phyloP scores from a whole-genome alignment of 2,329 filamentous ascomycete species.

The Aspergillus hiratsukae region DNA sequence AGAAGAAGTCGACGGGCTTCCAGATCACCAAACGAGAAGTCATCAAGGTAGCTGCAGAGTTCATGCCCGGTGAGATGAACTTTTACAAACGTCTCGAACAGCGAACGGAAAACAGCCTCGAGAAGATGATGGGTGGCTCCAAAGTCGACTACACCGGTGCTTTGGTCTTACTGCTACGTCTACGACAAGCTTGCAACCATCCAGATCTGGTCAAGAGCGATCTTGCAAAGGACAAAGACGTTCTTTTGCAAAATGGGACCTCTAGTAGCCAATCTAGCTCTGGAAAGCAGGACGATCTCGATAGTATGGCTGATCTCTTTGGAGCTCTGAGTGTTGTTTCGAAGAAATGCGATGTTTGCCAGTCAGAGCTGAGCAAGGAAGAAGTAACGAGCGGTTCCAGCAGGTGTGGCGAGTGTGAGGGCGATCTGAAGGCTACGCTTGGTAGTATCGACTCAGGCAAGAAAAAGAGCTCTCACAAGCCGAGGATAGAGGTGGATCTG shows the following conservation, averaged over 20 bases:
- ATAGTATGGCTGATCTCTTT: slow-evolving; percentile 80
- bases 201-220: slow-evolving; percentile 82
- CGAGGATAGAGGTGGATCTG: slow-evolving; percentile 30
- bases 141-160: slow-evolving; percentile 90
- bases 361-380: slow-evolving; percentile 58
- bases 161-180: slow-evolving; percentile 80
- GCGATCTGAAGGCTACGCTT: slow-evolving; percentile 63
- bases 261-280: slow-evolving; percentile 47
- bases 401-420: slow-evolving; percentile 69
- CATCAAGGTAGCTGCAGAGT: slow-evolving; percentile 70
- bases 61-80: slow-evolving; percentile 71
- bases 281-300: slow-evolving; percentile 61
- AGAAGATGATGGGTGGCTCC: slow-evolving; percentile 77
- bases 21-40: slow-evolving; percentile 90
- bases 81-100: slow-evolving; percentile 84
- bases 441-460: slow-evolving; percentile 32
- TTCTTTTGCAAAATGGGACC: slow-evolving; percentile 61
- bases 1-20: slow-evolving; percentile 60
- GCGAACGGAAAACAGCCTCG: slow-evolving; percentile 79
- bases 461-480: slow-evolving; percentile 42
- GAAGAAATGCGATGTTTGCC: slow-evolving; percentile 80
- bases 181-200: slow-evolving; percentile 93
- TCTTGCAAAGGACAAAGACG: slow-evolving; percentile 81
- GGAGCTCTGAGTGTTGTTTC: slow-evolving; percentile 73
- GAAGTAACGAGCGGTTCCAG: slow-evolving; percentile 52